Percentiles rank a stretch among this genome's conserved stretches.
These are phyloP conservation scores for Chrysoporthe cubensis DNA, from an alignment of 2,329 filamentous ascomycete species.

Conservation along the genomic window DNA sequence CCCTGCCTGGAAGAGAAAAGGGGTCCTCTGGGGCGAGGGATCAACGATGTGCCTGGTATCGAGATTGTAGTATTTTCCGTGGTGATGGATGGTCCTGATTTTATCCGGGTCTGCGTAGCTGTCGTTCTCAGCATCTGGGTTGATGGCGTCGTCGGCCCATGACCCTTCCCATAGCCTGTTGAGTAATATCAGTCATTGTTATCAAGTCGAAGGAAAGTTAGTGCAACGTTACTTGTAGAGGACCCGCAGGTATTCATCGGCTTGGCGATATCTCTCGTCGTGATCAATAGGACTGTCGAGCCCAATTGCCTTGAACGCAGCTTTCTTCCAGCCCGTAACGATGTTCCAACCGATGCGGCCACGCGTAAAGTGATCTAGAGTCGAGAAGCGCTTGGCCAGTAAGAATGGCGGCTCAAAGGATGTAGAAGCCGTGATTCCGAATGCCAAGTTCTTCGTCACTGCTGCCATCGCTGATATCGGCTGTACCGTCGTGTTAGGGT, in stretches of 20 bases:
- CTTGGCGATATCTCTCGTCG: conserved; percentile 55
- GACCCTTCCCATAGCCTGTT: conserved; percentile 49
- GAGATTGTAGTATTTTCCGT: conserved; percentile 52
- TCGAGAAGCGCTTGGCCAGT: conserved; percentile 65
- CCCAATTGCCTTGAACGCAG: conserved; percentile 61
- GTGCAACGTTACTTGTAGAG: conserved; percentile 51
- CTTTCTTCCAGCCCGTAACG: conserved; percentile 65
- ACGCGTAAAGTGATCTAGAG: conserved; percentile 63
- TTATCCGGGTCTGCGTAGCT: conserved; percentile 54
- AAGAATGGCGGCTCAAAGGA: conserved; percentile 66
- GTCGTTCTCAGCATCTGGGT: conserved; percentile 50
- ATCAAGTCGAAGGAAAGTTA: neutral
- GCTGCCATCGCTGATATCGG: conserved; percentile 69
- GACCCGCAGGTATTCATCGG: conserved; percentile 58
- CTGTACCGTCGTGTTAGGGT: conserved; percentile 37
- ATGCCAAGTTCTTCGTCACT: conserved; percentile 65
- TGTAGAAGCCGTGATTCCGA: conserved; percentile 66
- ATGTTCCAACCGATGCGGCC: conserved; percentile 70
- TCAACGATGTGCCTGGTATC: conserved; percentile 46
- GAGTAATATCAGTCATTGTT: neutral
- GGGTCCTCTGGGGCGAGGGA: conserved; percentile 54
- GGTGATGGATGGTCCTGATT: conserved; percentile 57
- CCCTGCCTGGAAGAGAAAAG: conserved; percentile 57
- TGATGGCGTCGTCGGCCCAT: conserved; percentile 51
- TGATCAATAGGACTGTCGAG: conserved; percentile 57